These are phyloP conservation scores for Aspergillus homomorphus DNA, from an alignment of 495 filamentous ascomycete genomes.

Conservation along the genomic window DNA sequence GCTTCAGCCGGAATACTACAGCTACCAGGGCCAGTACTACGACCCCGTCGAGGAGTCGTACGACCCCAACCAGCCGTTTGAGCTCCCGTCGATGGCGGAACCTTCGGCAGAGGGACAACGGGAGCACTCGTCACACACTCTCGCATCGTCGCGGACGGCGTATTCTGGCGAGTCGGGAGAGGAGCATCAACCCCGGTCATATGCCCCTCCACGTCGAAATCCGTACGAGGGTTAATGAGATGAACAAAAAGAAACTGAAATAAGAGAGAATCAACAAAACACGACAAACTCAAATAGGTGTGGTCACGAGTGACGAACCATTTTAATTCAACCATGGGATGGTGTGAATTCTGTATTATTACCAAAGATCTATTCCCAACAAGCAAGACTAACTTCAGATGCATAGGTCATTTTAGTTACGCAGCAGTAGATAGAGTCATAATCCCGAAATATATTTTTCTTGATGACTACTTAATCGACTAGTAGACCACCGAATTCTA, in stretches of 20 bases:
- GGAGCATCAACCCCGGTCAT: not conserved
- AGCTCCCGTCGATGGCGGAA: constrained; percentile 11
- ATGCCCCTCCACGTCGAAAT: not conserved
- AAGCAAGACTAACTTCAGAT: not conserved
- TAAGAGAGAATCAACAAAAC: not conserved
- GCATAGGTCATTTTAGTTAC: not conserved
- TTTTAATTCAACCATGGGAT: not conserved
- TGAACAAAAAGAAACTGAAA: not conserved
- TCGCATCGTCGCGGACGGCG: not conserved
- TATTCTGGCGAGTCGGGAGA: not conserved
- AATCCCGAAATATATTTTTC: not conserved
- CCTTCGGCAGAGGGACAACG: not conserved
- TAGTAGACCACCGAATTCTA: too few species aligned
- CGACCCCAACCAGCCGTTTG: constrained; percentile 15
- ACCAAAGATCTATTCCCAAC: not conserved
- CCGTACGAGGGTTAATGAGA: not conserved
- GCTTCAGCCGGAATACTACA: constrained; percentile 9
- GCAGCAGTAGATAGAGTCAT: not conserved
- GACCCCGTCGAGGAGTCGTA: constrained; percentile 12
- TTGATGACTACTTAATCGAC: not conserved
- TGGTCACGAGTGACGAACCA: not conserved
- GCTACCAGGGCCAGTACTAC: constrained; percentile 15
- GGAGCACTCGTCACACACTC: constrained; percentile 9
- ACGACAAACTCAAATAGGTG: not conserved
- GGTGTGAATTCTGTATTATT: not conserved